These are phyloP conservation scores for Mycogone perniciosa DNA, from an alignment of 2,329 filamentous ascomycete genomes.

Conservation along the genomic window DNA sequence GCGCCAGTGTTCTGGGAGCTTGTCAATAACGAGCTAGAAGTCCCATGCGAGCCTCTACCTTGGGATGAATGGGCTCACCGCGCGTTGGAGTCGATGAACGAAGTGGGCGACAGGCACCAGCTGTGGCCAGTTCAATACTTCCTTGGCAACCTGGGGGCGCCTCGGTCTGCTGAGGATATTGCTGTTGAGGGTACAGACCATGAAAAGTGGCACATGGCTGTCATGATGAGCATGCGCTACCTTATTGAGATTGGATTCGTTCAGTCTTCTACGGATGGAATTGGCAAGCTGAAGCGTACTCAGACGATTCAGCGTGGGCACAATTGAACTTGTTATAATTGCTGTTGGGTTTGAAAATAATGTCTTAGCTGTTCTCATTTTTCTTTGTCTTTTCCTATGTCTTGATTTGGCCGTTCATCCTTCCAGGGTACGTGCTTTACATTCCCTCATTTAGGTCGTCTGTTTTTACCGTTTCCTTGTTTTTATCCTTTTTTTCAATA, in stretches of 20 bases:
- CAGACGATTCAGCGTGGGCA: neutral
- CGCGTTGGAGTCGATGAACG: conserved; percentile 11
- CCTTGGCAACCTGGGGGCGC: conserved; percentile 8
- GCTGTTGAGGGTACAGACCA: neutral
- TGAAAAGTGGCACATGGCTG: conserved; percentile 3
- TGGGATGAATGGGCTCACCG: conserved; percentile 15
- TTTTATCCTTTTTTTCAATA: too few relatives aligned
- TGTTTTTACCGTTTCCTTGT: too few relatives aligned
- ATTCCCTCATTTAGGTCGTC: too few relatives aligned
- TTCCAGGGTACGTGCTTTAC: too few relatives aligned
- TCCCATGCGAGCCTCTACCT: conserved; percentile 10
- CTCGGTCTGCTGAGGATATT: neutral
- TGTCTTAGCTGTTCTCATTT: neutral
- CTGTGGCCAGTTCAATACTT: conserved; percentile 23
- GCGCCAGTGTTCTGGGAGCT: conserved; percentile 18
- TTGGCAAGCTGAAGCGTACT: conserved; percentile 1
- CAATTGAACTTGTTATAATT: too few relatives aligned
- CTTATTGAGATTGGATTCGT: conserved; percentile 7
- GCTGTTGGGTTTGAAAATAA: too few relatives aligned
- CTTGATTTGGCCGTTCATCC: too few relatives aligned
- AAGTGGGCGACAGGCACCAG: conserved; percentile 17
- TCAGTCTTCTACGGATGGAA: conserved; percentile 4
- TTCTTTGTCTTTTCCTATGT: too few relatives aligned
- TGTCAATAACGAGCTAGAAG: conserved; percentile 13
- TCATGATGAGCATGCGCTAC: conserved; percentile 9